These are phyloP conservation scores for Theileria annulata DNA, from an alignment of 169 alveolate species.

Conservation along the genomic window DNA sequence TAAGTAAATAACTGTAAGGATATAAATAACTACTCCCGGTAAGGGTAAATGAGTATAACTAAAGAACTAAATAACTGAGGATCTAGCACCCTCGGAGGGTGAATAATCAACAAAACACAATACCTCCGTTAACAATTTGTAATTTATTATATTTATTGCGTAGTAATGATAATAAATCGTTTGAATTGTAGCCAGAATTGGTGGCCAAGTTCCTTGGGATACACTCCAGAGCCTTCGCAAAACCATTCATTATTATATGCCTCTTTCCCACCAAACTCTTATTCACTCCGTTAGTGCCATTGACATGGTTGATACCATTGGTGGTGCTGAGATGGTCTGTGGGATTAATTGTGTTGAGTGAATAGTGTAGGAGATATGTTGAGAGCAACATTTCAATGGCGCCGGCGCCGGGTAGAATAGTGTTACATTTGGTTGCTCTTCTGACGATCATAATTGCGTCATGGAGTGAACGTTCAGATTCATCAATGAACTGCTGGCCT, in stretches of 20 bases:
- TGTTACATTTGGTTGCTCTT: conserved; percentile 88
- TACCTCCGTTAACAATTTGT: conserved; percentile 28
- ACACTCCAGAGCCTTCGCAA: conserved; percentile 94
- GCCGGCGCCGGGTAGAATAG: conserved; percentile 97
- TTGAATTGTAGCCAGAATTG: conserved; percentile 95
- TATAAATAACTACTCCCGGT: too few species aligned
- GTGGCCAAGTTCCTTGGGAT: conserved; percentile 96
- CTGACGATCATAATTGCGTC: conserved; percentile 97
- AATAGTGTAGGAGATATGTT: conserved; percentile 64
- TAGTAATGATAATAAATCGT: conserved; percentile 90
- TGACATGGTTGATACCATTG: neutral
- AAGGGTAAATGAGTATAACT: neutral
- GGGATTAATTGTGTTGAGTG: conserved; percentile 17
- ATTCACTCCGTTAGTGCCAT: conserved; percentile 72
- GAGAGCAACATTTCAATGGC: conserved; percentile 88
- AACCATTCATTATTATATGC: conserved; percentile 90
- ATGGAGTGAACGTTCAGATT: conserved; percentile 95
- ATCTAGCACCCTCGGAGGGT: too few species aligned
- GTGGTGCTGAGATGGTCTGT: neutral
- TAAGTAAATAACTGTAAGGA: neutral
- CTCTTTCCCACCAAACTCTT: conserved; percentile 87
- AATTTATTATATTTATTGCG: conserved; percentile 89
- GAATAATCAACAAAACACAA: neutral
- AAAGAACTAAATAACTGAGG: neutral
- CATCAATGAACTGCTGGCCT: conserved; percentile 96